phyloP scores from a whole-genome alignment of 148 eudicot genomes.

The Nepenthes gracilis region DNA sequence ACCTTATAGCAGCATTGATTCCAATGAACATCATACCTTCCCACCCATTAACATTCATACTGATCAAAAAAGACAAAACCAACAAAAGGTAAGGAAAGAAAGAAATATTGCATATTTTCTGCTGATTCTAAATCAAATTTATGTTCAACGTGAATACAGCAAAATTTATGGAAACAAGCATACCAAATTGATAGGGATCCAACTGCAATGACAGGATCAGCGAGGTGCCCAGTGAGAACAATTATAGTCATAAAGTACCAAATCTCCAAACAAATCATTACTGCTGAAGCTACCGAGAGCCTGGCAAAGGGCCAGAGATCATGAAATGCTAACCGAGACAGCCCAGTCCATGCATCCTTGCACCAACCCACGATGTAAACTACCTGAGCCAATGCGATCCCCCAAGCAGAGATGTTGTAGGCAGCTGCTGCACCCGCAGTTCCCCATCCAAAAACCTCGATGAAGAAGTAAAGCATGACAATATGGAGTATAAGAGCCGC shows the following conservation, averaged over 20 bases:
- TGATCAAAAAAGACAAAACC: constrained; percentile 12
- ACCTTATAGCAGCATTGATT: constrained; percentile 90
- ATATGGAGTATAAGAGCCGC: constrained; percentile 54
- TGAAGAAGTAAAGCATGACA: constrained; percentile 39
- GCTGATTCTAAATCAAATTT: background rate
- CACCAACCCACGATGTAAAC: constrained; percentile 73
- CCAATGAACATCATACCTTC: constrained; percentile 98
- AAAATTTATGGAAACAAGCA: background rate
- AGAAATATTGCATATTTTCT: too few species aligned
- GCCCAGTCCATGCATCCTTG: constrained; percentile 70
- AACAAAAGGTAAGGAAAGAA: background rate
- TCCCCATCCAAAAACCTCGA: constrained; percentile 70
- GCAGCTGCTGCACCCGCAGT: constrained; percentile 69
- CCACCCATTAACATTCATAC: constrained; percentile 97
- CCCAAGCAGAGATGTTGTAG: constrained; percentile 77
- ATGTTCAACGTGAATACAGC: background rate
- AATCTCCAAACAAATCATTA: constrained; percentile 88
- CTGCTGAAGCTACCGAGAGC: constrained; percentile 77
- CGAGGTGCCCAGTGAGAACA: constrained; percentile 95
- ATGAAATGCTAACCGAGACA: constrained; percentile 72
- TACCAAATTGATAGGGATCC: constrained; percentile 96
- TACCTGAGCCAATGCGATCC: constrained; percentile 57
- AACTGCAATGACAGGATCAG: constrained; percentile 71
- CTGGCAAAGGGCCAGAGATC: constrained; percentile 69
- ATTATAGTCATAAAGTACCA: constrained; percentile 97